Evolutionary conservation across 1,284 basidiomycete genomes (phyloP), one percentile per base, ranked within the genome.

Genomic region (Cryptococcus depauperatus): DNA sequence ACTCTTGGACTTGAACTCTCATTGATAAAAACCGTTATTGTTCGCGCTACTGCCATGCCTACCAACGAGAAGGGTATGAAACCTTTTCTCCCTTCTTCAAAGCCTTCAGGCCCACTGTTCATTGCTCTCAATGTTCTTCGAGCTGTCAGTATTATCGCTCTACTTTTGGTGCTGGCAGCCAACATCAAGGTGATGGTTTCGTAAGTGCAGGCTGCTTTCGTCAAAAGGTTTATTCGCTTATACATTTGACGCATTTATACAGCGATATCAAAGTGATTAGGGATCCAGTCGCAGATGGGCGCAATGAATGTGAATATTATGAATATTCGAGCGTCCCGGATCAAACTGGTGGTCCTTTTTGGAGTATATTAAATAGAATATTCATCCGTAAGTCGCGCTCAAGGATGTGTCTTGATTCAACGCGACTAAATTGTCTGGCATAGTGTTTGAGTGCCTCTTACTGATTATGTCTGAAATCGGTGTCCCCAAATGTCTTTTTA

Each of bases 311-410:
- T 55, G 82, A 85, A 57, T 89, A 89, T 63, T 79, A 87, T 61
- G 76, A 78, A 79, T 85, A 68, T 52, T 74, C 48, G 5, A 55
- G 85, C 2, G 83, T 91, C 4, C 86, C 87, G 0, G 84, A 87
- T 61, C 85, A 92, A 68, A 74, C 85, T 37, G 87, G 84, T 3
- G 87, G 88, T 14, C 79, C 79, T 1, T 89, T 90, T 69, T 91
- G 86, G 84, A 82, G 85, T 1, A 80, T 90, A 40, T 73, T 90
- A 43, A 83, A 85, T 62, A 76, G 85, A 18, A 70, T 91, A 30
- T 77, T 91, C 59, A 85, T 90, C 72, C 76, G 68, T 68, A 41
- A 40, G 62, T 54, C 28, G n/a, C 9, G 23, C n/a, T n/a, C n/a
- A n/a, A n/a, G n/a, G n/a, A n/a, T n/a, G n/a, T n/a, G n/a, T n/a